Base-by-base conservation (phyloP, 1,284 basidiomycete genomes). In the Boletellus deceptivus region DNA sequence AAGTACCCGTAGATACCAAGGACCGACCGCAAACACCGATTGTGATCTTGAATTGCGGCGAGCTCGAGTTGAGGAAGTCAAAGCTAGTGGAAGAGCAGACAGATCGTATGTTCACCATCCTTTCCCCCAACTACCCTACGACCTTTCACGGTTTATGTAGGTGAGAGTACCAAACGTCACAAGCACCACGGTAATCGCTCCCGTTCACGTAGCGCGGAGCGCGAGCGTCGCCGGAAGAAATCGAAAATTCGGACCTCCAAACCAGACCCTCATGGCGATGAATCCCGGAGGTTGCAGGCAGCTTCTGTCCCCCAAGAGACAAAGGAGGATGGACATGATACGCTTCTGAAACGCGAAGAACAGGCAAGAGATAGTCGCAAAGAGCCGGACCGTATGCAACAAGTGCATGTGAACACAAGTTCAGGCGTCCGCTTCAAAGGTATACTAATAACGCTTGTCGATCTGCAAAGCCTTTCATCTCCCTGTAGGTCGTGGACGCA, bases 41-140 rank as follows among this genome's bases (percentile, higher is more conserved):
- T 9, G 73, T 79, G n/a, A 84, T 98, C 52, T 71, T 76, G 2
- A 89, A 85, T 62, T 93, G 89, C 51, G 93, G 93, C 20, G 90
- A 97, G 68, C 81, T 97, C 18, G 86, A 93, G 65, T 76, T 91
- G 8, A 78, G 79, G 74, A 58, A 73, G 73, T 49, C 54, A 57
- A 40, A 59, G 44, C 41, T 41, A 5, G 20, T 24, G 6, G 52
- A 20, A 3, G 53, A 58, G 3, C 55, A 48, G 44, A 43, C 38
- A 2, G 55, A 56, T 44, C 51, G 69, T 67, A 47, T 18, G 53
- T 38, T 33, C n/a, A 7, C 38, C 29, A 31, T 31, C 13, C 29
- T 31, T 31, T 31, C 29, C 11, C 11, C 11, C 9, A 31, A 22
- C 29, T 2, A 13, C 29, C 29, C 13, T 4, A 11, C 5, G 3